Evolutionary conservation across 2,329 filamentous ascomycete genomes (phyloP), one percentile per base, ranked within the genome.

Genomic region (Paecilomyces variotii): DNA sequence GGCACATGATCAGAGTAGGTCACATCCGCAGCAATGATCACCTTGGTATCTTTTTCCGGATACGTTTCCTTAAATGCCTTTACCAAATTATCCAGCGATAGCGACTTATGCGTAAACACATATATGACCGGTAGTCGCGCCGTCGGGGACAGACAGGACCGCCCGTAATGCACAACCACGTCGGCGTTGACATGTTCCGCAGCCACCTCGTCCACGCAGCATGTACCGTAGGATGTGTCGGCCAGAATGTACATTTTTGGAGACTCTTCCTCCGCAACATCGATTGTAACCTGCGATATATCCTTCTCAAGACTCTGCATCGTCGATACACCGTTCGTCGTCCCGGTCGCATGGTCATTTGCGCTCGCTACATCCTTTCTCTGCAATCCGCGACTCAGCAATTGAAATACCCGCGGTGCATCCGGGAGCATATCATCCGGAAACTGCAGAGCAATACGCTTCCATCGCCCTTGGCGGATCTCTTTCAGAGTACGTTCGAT

Each of bases 181-280:
- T 97, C 88, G 5, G 94, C 92, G 67, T 91, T 83, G 14, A 91
- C 88, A 72, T 99, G 94, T 72, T 99, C 92, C 2, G 94, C 94
- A 0, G 94, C 94, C 49, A 97, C 87, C 76, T 99, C 94, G 69
- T 99, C 94, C 19, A 97, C 92, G 69, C 94, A 99, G 76, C 94
- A 99, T 0, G 93, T 88, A 60, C 94, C 95, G 74, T 97, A 99
- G 1, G 93, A 97, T 2, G 94, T 97, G 73, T 99, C 94, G 32
- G 88, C 94, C 19, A 99, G 79, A 60, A 99, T 92, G 66, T 89
- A 96, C 56, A 97, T 80, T 51, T 74, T 77, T 7, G 73, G 69
- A 1, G 74, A 65, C 35, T 60, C 60, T 12, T 63, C 61, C 9
- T 69, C 65, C 1, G 56, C 54, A 24, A 68, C 64, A 14, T 63